phyloP scores from a whole-genome alignment of 768 basidiomycete species.

The Polyporus arcularius region DNA sequence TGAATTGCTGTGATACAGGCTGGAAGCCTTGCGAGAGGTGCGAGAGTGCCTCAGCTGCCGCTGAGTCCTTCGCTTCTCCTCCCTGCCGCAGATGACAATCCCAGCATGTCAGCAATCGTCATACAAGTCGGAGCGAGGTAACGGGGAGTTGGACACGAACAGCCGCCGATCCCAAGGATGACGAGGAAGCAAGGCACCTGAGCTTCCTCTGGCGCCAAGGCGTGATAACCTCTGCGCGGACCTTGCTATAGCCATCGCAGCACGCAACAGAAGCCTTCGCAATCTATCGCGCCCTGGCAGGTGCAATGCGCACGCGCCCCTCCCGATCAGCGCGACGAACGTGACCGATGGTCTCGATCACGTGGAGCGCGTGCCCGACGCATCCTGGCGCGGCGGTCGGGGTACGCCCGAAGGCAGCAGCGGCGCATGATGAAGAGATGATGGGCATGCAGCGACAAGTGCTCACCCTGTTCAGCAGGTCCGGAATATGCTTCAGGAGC shows the following conservation, averaged over 20 bases:
- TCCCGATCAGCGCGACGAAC: constrained; percentile 20
- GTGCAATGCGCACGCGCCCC: constrained; percentile 10
- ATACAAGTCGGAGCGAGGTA: background rate
- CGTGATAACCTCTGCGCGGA: background rate
- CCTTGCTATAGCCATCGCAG: background rate
- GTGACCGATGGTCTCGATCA: constrained; percentile 26
- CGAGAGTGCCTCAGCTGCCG: constrained; percentile 59
- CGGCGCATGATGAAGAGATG: background rate
- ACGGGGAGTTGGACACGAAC: background rate
- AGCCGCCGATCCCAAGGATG: constrained; percentile 36
- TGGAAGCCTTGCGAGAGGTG: constrained; percentile 50
- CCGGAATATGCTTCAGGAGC: constrained; percentile 56
- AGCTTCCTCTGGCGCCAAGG: background rate
- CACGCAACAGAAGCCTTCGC: background rate
- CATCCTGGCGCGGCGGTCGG: constrained; percentile 5
- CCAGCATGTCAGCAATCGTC: background rate
- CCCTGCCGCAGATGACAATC: constrained; percentile 26
- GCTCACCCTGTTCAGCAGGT: constrained; percentile 53
- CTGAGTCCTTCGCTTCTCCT: constrained; percentile 55
- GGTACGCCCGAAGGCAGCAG: background rate
- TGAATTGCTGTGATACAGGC: constrained; percentile 17
- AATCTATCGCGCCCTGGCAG: background rate
- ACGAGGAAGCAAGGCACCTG: constrained; percentile 4
- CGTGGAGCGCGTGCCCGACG: constrained; percentile 22
- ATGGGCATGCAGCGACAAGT: constrained; percentile 2